Percentiles rank a stretch among this genome's conserved stretches.
Conservation (phyloP, 495 filamentous ascomycete genomes). For the Neurospora sp. region DNA sequence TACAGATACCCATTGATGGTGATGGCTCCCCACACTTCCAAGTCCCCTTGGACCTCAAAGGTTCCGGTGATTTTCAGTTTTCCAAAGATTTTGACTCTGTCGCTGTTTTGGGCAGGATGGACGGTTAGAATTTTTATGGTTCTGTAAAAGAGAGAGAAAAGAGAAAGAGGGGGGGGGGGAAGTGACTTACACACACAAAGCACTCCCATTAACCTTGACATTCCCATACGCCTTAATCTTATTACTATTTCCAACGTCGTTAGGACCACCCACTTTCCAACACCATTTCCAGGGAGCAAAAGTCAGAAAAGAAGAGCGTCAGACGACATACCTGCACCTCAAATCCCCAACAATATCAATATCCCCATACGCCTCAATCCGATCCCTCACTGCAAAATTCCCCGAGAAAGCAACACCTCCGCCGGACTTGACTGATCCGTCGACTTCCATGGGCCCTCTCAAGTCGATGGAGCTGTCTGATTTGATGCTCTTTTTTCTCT, state of each 20-base stretch:
- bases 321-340: slow-evolving; percentile 14
- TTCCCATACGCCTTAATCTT: slow-evolving; percentile 28
- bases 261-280: not conserved
- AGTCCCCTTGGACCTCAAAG: slow-evolving; percentile 21
- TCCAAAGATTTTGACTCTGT: slow-evolving; percentile 33
- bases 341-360: slow-evolving; percentile 23
- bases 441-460: slow-evolving; percentile 27
- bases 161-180: not conserved
- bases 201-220: slow-evolving; percentile 20
- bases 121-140: not conserved
- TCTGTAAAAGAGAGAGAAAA: not conserved
- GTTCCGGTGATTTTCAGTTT: slow-evolving; percentile 28
- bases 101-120: slow-evolving; percentile 5
- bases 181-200: slow-evolving; percentile 9
- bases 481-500: slow-evolving; percentile 24
- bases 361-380: slow-evolving; percentile 31
- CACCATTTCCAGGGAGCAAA: not conserved
- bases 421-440: slow-evolving; percentile 30
- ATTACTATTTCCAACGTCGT: slow-evolving; percentile 9
- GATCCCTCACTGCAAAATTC: slow-evolving; percentile 23
- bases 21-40: slow-evolving; percentile 30
- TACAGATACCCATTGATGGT: slow-evolving; percentile 30
- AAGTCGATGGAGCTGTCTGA: slow-evolving; percentile 21
- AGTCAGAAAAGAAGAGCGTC: not conserved
- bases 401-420: slow-evolving; percentile 21